Evolutionary conservation across 176 grass and related monocot species (phyloP), one percentile per base, ranked within the genome.

Genomic region (Oryza coarctata): DNA sequence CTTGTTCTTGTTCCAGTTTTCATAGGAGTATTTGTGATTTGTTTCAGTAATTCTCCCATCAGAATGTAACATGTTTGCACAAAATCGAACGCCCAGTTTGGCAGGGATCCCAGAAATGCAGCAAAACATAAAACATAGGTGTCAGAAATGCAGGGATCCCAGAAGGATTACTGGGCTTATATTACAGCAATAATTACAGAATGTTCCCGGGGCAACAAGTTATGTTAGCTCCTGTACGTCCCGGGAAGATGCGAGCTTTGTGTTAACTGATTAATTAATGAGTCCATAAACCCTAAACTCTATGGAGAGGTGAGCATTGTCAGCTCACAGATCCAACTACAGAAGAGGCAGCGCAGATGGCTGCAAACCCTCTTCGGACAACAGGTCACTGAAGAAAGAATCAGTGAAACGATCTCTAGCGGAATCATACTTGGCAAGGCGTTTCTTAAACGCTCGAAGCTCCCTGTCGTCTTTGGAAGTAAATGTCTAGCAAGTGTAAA

Each of bases 371-470:
- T 85, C 83, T 4, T 29, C 27, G 23, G 27, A 14, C 23, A 95
- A 34, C 5, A 97, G 23, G 65, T 84, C 86, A 9, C 86, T 83
- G 73, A 94, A 97, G 32, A 97, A 90, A 61, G 84, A 67, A 72
- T 97, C 94, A 9, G 43, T 38, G 0, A 97, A 88, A 32, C 92
- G 92, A 41, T 92, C 92, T 82, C 43, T 70, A 45, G 92, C 89
- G 17, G 89, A 94, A 64, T 75, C 49, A 3, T 85, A 92, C 0
- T 65, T 81, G 61, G 80, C 82, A 40, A 97, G 83, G 15, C 88
- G 92, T 63, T 92, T 97, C 86, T 86, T 94, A 27, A 94, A 89
- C 17, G 90, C 94, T 22, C 95, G 88, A 39, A 97, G 92, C 47
- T 94, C 92, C 70, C 92, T 84, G 57, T 92, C 90, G 12, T 92